Evolutionary conservation across 805 yeast species (phyloP), one percentile per base, ranked within the genome.

Genomic region (Candida insectalens): DNA sequence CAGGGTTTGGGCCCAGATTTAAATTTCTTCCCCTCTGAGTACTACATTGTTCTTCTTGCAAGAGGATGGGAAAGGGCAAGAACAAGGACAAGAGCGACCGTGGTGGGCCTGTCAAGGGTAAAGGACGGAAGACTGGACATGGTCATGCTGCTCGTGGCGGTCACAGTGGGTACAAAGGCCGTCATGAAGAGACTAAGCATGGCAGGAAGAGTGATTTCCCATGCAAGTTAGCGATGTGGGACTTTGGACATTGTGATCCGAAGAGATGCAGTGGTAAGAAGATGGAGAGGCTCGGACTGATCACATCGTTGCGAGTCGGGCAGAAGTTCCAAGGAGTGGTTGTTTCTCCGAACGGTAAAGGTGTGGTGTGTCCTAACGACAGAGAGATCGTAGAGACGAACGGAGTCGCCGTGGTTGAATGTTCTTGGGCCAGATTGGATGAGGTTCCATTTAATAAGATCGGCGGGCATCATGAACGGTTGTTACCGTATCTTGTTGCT

Each of bases 361-460:
- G 74, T 5, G 88, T 85, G 1, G 95, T 92, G 1, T 84, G 95
- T 53, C 97, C 97, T 0, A 67, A 81, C 44, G 98, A 92, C 54
- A 51, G 58, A 27, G 82, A 73, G 30, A 67, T 84, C 9, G 95
- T 87, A 0, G 94, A 82, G 46, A 65, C 65, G 19, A 52, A 64
- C 27, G 98, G 98, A 25, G 92, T 87, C n/a, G 95, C 98, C 0
- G 98, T 92, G 6, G 97, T 92, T 2, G 98, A 92, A 54, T 89
- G 97, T 58, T 85, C 96, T 2, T 92, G 98, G 98, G 98, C 98
- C 0, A 65, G 97, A 36, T 55, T 92, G n/a, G 95, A 87, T 36
- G 98, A 92, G 55, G 76, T 92, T n/a, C 98, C 98, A 4, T 92
- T 92, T 57, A 63, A 69, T 39, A 84, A 83, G 50, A 87, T 92